Conservation (phyloP, 495 filamentous ascomycete genomes). For the Hyaloscypha hepaticicola region DNA sequence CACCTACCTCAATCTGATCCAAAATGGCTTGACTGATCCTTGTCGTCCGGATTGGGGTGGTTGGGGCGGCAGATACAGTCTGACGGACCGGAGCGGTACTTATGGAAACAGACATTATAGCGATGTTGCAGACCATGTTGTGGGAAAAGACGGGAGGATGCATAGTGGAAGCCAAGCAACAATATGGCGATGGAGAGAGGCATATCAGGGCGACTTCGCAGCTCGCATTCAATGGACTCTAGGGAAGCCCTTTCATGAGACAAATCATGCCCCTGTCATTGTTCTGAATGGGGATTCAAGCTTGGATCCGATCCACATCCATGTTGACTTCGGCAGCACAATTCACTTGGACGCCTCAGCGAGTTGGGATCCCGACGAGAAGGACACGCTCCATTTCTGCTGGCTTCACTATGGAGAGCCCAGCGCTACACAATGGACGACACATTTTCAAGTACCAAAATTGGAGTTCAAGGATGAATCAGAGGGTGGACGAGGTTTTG, state of each 20-base stretch:
- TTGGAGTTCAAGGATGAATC: constrained; percentile 36
- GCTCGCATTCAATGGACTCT: constrained; percentile 51
- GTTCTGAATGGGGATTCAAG: constrained; percentile 39
- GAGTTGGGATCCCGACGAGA: constrained; percentile 44
- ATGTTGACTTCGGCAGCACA: constrained; percentile 36
- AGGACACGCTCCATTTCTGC: constrained; percentile 40
- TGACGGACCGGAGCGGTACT: constrained; percentile 24
- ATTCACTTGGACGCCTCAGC: constrained; percentile 42
- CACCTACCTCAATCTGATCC: constrained; percentile 47
- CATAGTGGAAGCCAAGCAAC: constrained; percentile 46
- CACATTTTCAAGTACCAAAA: constrained; percentile 38
- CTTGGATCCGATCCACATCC: constrained; percentile 36
- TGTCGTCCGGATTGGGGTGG: constrained; percentile 45
- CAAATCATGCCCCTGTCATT: constrained; percentile 46
- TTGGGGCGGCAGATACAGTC: constrained; percentile 48
- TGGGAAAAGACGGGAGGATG: constrained; percentile 38
- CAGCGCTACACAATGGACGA: constrained; percentile 42
- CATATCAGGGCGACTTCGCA: constrained; percentile 50
- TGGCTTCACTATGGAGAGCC: constrained; percentile 51
- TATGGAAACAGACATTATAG: constrained; percentile 37
- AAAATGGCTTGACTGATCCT: constrained; percentile 46
- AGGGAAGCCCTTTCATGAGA: constrained; percentile 28
- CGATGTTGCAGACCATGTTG: constrained; percentile 42
- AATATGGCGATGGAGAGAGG: constrained; percentile 50
- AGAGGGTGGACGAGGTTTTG: constrained; percentile 13